Base-by-base conservation (phyloP, 2,329 filamentous ascomycete species). In the Xylaria digitata region DNA sequence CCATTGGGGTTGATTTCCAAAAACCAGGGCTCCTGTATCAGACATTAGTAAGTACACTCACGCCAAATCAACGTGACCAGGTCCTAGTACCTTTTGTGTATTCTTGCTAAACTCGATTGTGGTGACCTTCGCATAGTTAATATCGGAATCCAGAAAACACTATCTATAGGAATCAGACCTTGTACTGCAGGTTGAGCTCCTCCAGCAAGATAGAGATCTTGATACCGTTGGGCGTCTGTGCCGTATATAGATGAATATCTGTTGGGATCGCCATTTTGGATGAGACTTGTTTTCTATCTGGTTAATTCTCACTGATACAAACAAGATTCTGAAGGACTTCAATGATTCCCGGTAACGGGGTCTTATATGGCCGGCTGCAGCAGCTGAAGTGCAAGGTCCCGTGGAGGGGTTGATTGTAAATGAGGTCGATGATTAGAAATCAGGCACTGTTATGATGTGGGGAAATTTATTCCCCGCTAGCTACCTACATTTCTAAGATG, bases 1-100 rank as follows among this genome's bases (percentile, higher is more conserved):
- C 94, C 94, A 78, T 97, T 97, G 70, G 94, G 94, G 80, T 97
- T 97, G 81, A 97, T 96, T 59, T 90, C 89, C 32, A 96, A 86
- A 81, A 95, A 97, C 93, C 92, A 96, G 17, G 87, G 88, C 78
- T 95, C 82, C 77, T 81, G 62, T 15, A 34, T 26, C 26, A 32
- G 26, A 13, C 11, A 30, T 66, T 48, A 57, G 37, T 63, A 32
- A 52, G 56, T 32, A 13, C 11, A 45, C 37, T 30, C n/a, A 8
- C 26, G 30, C 30, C 6, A 23, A 26, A 48, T 66, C n/a, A 46
- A 46, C 19, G 19, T 17, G 11, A 23, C 19, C 19, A 17, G 19
- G 34, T 11, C 32, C 26, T 7, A 19, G 30, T 69, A 77, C 87
- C 74, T 96, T 96, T 75, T 96, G 93, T n/a, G 83, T 86, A 77